Conservation (phyloP, 1,284 basidiomycete genomes). For the Cutaneotrichosporon spelunceum region DNA sequence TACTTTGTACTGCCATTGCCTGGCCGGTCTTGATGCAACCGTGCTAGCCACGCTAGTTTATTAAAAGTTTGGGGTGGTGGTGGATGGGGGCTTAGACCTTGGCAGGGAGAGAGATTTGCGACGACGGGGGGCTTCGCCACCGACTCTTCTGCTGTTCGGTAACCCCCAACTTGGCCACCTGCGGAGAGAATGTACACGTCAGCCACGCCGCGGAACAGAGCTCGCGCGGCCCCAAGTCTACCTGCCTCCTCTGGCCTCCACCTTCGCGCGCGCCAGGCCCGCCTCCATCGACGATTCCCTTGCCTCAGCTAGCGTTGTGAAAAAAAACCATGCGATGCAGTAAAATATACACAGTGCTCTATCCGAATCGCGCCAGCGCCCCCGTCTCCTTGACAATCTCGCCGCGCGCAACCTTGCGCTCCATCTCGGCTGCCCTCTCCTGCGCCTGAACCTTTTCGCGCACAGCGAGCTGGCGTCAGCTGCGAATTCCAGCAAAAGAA, state of each 20-base stretch:
- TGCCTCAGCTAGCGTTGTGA: neutral
- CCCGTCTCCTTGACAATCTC: constrained; percentile 39
- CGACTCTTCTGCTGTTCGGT: neutral
- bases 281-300: neutral
- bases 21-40: constrained; percentile 21
- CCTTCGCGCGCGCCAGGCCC: no score
- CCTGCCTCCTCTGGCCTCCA: neutral
- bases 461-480: constrained; percentile 32
- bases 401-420: constrained; percentile 26
- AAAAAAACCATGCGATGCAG: constrained; percentile 6
- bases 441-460: constrained; percentile 38
- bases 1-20: constrained; percentile 21
- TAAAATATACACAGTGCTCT: constrained; percentile 9
- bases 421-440: constrained; percentile 32
- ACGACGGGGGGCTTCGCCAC: neutral
- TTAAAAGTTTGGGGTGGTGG: neutral
- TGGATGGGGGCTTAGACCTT: neutral
- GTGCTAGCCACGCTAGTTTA: constrained; percentile 12
- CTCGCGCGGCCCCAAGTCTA: neutral
- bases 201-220: no score
- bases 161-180: neutral
- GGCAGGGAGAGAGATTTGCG: neutral
- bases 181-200: no score
- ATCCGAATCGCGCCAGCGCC: constrained; percentile 38
- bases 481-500: neutral